Percentiles rank a stretch among this genome's conserved stretches.
Evolutionary conservation across 202 grass and related monocot species (phyloP).

Genomic region (Setaria viridis): DNA sequence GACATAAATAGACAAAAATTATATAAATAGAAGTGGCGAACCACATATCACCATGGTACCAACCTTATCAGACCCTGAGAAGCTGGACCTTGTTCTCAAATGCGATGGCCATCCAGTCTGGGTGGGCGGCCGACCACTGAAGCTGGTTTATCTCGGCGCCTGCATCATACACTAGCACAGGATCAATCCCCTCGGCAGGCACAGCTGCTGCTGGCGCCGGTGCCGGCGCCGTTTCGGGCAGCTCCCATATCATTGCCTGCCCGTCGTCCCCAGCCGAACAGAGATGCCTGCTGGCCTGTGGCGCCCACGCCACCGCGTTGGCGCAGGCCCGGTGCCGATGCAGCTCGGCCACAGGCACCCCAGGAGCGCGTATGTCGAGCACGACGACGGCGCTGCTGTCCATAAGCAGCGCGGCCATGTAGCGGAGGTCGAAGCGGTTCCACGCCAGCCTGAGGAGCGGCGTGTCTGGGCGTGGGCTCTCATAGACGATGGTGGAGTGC

Average conservation of each 20-base stretch:
- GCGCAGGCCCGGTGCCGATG: slow-evolving; percentile 75
- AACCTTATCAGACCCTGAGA: slow-evolving; percentile 77
- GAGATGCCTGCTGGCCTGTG: slow-evolving; percentile 67
- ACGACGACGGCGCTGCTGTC: slow-evolving; percentile 85
- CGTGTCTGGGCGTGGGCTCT: slow-evolving; percentile 93
- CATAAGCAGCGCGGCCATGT: slow-evolving; percentile 92
- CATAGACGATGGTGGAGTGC: slow-evolving; percentile 93
- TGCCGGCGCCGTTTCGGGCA: slow-evolving; percentile 49
- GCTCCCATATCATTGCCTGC: slow-evolving; percentile 85
- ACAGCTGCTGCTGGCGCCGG: slow-evolving; percentile 49
- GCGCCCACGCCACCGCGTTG: slow-evolving; percentile 82
- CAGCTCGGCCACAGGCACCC: slow-evolving; percentile 84
- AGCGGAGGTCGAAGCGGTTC: slow-evolving; percentile 75
- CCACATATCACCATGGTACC: slow-evolving; percentile 19
- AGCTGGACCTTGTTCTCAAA: slow-evolving; percentile 92
- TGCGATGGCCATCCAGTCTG: slow-evolving; percentile 92
- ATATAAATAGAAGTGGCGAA: neutral
- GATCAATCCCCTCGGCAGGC: slow-evolving; percentile 70
- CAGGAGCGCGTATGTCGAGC: slow-evolving; percentile 86
- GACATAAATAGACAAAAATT: neutral
- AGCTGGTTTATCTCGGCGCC: slow-evolving; percentile 86
- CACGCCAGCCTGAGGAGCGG: slow-evolving; percentile 87
- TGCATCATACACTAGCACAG: slow-evolving; percentile 66
- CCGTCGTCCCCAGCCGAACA: slow-evolving; percentile 89
- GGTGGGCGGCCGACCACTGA: slow-evolving; percentile 74